Base-by-base conservation (phyloP, 768 basidiomycete genomes). In the Rhizopogon sp. region DNA sequence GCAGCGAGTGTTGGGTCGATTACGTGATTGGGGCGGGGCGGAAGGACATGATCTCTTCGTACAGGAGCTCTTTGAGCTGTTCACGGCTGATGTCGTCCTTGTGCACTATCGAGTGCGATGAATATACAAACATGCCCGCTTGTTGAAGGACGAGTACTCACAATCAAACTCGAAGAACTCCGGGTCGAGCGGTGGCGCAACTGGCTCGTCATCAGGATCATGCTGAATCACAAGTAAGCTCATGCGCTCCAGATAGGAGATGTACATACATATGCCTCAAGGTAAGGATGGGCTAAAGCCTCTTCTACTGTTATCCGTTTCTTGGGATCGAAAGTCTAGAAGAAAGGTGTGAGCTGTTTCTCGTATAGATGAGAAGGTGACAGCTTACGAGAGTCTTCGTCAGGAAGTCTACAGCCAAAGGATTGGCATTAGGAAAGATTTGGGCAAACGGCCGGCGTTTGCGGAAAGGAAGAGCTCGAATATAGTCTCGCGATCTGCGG, bases 81-180 rank as follows among this genome's bases (percentile, higher is more conserved):
- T 98, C 96, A 29, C 93, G 82, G 66, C 87, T 91, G 75, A 97
- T 93, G 59, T 93, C 91, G 61, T 97, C 95, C 77, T 98, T 96
- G 77, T 94, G 89, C 60, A 93, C 90, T 91, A 69, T 17, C 43
- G 29, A 35, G 45, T 35, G 41, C 43, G 52, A 49, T 58, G 31
- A 55, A 53, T 11, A 52, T 9, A 40, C 20, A 25, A 22, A 31
- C 43, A 50, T 37, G 13, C 5, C 25, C 0, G 37, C 25, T 50
- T 42, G 2, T 17, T n/a, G 10, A 33, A 52, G 4, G 7, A 35
- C 1, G 14, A 14, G 52, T 4, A 80, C 88, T 73, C 60, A 91
- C 89, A 73, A 70, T 99, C 97, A 68, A 98, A 98, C 66, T 96
- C 93, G 71, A 99, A 99, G 78, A 98, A 99, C 61, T 89, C 87